A percentile compares a stretch with the other conserved stretches of the same genome.
These are phyloP conservation scores for Populus nigra DNA, from an alignment of 345 rosid genomes.

Conservation along the genomic window DNA sequence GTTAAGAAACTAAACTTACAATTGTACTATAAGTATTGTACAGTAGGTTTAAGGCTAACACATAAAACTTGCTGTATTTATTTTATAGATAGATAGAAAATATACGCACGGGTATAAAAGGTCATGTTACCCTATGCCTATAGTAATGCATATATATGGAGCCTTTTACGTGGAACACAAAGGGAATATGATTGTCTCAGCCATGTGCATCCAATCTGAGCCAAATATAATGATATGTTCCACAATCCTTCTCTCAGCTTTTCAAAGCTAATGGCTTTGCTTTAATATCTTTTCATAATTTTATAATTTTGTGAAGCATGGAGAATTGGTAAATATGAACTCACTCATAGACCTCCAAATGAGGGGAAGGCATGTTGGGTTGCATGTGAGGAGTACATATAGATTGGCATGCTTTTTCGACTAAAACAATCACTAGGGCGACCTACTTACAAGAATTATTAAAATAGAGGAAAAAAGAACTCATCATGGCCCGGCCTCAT, in stretches of 20 bases:
- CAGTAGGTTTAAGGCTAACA: background rate
- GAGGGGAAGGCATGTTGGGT: slow-evolving; percentile 36
- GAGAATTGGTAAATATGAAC: slow-evolving; percentile 7
- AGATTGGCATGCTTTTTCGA: slow-evolving; percentile 41
- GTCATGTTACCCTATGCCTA: slow-evolving; percentile 37
- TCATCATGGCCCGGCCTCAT: background rate
- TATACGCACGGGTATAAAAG: slow-evolving; percentile 12
- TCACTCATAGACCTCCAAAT: slow-evolving; percentile 11
- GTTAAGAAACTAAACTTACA: background rate
- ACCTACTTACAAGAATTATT: slow-evolving; percentile 19
- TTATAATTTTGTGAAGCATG: slow-evolving; percentile 10
- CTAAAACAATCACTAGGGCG: slow-evolving; percentile 36
- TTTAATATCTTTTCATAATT: slow-evolving; percentile 19
- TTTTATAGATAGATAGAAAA: background rate
- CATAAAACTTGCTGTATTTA: background rate
- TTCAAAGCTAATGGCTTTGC: slow-evolving; percentile 21
- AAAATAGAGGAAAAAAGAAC: background rate
- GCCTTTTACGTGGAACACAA: slow-evolving; percentile 33
- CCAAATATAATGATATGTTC: slow-evolving; percentile 39
- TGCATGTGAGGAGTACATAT: slow-evolving; percentile 54
- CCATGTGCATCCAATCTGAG: slow-evolving; percentile 55
- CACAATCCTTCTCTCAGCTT: slow-evolving; percentile 32
- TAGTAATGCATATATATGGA: slow-evolving; percentile 4
- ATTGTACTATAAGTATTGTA: background rate
- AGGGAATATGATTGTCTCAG: slow-evolving; percentile 41